Conservation (phyloP, 352 stramenopile species). For the Phytophthora meadii region DNA sequence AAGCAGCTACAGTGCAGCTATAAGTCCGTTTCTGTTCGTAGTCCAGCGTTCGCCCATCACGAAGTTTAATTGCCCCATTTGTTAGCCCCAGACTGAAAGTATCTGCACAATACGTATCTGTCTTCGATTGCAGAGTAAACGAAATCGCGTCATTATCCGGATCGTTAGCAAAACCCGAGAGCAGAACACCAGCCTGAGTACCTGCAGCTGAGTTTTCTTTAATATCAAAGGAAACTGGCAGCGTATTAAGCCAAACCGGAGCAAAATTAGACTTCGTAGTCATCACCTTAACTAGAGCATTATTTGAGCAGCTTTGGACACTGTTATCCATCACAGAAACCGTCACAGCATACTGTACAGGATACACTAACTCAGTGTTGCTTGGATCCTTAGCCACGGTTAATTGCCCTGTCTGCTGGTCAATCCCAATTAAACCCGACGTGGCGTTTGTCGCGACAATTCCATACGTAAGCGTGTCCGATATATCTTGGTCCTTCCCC, state of each 20-base stretch:
- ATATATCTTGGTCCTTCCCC: conserved; percentile 57
- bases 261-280: conserved; percentile 64
- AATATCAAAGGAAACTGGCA: conserved; percentile 43
- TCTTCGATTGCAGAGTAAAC: conserved; percentile 62
- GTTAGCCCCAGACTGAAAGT: conserved; percentile 46
- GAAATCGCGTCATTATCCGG: conserved; percentile 52
- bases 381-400: conserved; percentile 36
- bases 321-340: conserved; percentile 57
- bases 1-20: conserved; percentile 57
- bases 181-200: conserved; percentile 31
- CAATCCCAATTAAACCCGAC: conserved; percentile 47
- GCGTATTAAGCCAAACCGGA: conserved; percentile 42
- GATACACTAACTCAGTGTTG: conserved; percentile 46
- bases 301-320: conserved; percentile 32
- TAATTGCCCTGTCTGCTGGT: conserved; percentile 56
- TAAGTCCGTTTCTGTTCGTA: conserved; percentile 49
- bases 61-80: conserved; percentile 41
- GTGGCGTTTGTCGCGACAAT: conserved; percentile 37
- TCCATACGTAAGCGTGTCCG: conserved; percentile 53
- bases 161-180: conserved; percentile 43
- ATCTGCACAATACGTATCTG: conserved; percentile 53
- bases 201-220: conserved; percentile 44
- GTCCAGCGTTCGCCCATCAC: conserved; percentile 36
- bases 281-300: conserved; percentile 26
- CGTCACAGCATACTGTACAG: conserved; percentile 33